Conservation (phyloP, 164 flowering plant genomes). For the Vitis cinerea region DNA sequence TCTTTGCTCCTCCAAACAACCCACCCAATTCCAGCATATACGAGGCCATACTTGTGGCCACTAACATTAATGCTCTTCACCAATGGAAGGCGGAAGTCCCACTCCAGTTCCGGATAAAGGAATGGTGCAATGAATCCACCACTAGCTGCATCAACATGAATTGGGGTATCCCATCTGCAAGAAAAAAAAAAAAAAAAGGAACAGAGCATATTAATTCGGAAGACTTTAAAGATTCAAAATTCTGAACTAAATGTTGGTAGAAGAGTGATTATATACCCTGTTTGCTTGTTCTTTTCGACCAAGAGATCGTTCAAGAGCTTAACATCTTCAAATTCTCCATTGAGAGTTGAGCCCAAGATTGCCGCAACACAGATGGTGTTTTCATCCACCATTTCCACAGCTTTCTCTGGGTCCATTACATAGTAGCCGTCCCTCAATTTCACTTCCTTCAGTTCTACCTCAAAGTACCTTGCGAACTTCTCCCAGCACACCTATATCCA, state of each 20-base stretch:
- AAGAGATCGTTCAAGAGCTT: slow-evolving; percentile 39
- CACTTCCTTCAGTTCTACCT: slow-evolving; percentile 46
- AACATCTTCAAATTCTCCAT: slow-evolving; percentile 44
- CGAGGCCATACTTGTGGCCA: slow-evolving; percentile 40
- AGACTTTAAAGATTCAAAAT: neutral
- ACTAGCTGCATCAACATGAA: slow-evolving; percentile 45
- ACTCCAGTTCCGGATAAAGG: slow-evolving; percentile 39
- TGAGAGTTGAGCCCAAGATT: slow-evolving; percentile 36
- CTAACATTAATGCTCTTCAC: slow-evolving; percentile 45
- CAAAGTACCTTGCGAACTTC: slow-evolving; percentile 45
- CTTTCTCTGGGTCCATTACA: slow-evolving; percentile 44
- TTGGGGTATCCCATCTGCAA: slow-evolving; percentile 41
- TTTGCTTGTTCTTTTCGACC: slow-evolving; percentile 30
- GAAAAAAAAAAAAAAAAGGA: neutral
- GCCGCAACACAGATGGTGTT: slow-evolving; percentile 41
- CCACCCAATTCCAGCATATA: slow-evolving; percentile 41
- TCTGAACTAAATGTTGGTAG: neutral
- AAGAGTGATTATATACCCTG: slow-evolving; percentile 20
- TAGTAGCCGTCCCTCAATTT: slow-evolving; percentile 43
- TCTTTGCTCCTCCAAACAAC: slow-evolving; percentile 34
- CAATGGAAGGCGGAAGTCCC: slow-evolving; percentile 42
- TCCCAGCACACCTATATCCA: slow-evolving; percentile 34
- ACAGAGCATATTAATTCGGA: neutral
- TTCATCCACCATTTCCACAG: slow-evolving; percentile 41
- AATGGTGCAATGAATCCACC: slow-evolving; percentile 44